Base-by-base conservation (phyloP, 169 alveolate genomes). In the Cyclospora cayetanensis region DNA sequence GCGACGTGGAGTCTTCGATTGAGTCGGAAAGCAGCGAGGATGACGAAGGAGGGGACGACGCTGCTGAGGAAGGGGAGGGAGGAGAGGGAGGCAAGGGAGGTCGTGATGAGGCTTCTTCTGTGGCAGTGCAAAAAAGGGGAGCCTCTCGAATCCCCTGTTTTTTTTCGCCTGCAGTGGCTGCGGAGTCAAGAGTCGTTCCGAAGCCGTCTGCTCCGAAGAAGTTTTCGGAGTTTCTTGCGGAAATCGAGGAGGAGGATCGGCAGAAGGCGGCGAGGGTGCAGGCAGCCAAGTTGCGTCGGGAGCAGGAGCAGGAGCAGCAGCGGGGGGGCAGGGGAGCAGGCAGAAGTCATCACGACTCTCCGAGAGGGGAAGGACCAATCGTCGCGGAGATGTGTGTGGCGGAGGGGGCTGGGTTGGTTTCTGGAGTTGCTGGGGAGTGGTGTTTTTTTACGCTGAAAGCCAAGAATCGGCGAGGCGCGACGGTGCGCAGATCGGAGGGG, bases 341-440 rank as follows among this genome's bases (percentile, higher is more conserved):
- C 39, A 18, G 65, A 27, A 42, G 39, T 39, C 80, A 7, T 2
- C 39, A 1, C 22, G 11, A 27, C 29, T 70, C 90, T 20, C 93
- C 93, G 25, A 35, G 93, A 5, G 93, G 93, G 35, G 27, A 22
- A 4, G 93, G 93, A 1, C 93, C 93, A 9, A 80, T 90, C 53
- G 37, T 1, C 35, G 65, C 93, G 31, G 34, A n/a, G 41, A 4
- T 41, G 79, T 90, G 93, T 39, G 93, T 74, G 27, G 93, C 93
- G n/a, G 60, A 41, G 22, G 93, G 93, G n/a, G 43, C 72, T n/a
- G 72, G 65, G n/a, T 35, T 90, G 63, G 1, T 27, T 22, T 42
- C 41, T 9, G 92, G 92, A 4, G 52, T n/a, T 1, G 92, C 87
- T 0, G 93, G 93, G 22, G 80, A 5, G 42, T 74, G 90, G 90